Percentiles rank a stretch among this genome's conserved stretches.
Conservation (phyloP, 345 rosid genomes). For the Ceriops tagal region DNA sequence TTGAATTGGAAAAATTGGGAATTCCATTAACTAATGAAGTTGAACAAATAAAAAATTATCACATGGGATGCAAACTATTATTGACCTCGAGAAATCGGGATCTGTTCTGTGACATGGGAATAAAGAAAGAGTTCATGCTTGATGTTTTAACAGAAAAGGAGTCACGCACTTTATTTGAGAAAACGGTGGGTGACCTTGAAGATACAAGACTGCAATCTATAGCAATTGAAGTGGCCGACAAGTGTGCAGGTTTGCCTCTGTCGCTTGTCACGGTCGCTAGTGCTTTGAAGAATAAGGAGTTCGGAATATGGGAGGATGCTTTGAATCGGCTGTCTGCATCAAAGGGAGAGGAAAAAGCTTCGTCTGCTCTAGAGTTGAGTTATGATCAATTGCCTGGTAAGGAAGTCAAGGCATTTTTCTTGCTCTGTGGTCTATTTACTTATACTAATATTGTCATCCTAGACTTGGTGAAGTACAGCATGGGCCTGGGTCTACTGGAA, state of each 20-base stretch:
- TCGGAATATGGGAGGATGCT: conserved; percentile 2
- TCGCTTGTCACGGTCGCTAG: conserved; percentile 3
- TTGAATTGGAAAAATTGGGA: no score
- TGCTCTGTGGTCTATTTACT: conserved; percentile 12
- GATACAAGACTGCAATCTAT: not conserved
- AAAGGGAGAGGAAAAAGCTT: not conserved
- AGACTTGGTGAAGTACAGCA: conserved; percentile 1
- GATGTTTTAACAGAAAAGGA: not conserved
- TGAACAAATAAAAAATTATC: no score
- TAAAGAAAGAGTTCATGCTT: no score
- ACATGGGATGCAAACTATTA: no score
- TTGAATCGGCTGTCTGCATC: not conserved
- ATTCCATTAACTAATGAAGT: no score
- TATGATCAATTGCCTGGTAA: not conserved
- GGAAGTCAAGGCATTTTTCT: conserved; percentile 7
- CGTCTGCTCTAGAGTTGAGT: not conserved
- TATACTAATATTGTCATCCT: not conserved
- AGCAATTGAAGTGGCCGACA: not conserved
- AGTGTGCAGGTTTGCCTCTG: conserved; percentile 19
- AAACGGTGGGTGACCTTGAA: not conserved
- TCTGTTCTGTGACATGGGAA: no score
- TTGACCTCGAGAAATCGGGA: no score
- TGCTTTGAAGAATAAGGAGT: not conserved
- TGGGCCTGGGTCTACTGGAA: conserved; percentile 7
- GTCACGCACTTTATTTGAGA: conserved; percentile 1